phyloP scores from a whole-genome alignment of 2,329 filamentous ascomycete species.

The Hansfordia pulvinata region DNA sequence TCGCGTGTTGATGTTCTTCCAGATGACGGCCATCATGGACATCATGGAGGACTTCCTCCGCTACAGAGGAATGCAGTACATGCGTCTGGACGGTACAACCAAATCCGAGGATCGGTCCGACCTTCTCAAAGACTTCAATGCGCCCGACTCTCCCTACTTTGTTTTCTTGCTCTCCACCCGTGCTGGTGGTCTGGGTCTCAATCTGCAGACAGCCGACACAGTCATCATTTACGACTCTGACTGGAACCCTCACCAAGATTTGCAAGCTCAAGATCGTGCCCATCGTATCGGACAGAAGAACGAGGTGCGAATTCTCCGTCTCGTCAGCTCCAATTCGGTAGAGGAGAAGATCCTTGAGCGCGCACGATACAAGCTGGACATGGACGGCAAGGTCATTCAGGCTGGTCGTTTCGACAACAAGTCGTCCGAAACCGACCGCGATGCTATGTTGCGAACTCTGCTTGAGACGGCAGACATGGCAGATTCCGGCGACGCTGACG shows the following conservation, averaged over 20 bases:
- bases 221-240: conserved; percentile 99
- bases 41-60: conserved; percentile 99
- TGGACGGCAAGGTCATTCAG: conserved; percentile 99
- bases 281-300: conserved; percentile 99
- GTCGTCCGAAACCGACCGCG: conserved; percentile 94
- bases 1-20: conserved; percentile 98
- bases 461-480: conserved; percentile 70
- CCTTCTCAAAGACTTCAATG: conserved; percentile 79
- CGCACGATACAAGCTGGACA: conserved; percentile 94
- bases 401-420: conserved; percentile 99
- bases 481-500: conserved; percentile 65
- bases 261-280: conserved; percentile 97
- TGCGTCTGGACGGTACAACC: conserved; percentile 90
- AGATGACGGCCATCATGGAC: conserved; percentile 99
- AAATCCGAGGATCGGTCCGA: conserved; percentile 96
- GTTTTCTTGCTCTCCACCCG: conserved; percentile 98
- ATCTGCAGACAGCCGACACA: conserved; percentile 93
- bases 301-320: conserved; percentile 86
- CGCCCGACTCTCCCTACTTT: conserved; percentile 81
- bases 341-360: conserved; percentile 98
- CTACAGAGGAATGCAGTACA: conserved; percentile 68
- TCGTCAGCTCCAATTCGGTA: conserved; percentile 93
- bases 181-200: conserved; percentile 93
- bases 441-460: conserved; percentile 88
- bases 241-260: conserved; percentile 98